Evolutionary conservation across 192 early-diverging fungal species (phyloP).

Genomic region (Coemansia sp.): DNA sequence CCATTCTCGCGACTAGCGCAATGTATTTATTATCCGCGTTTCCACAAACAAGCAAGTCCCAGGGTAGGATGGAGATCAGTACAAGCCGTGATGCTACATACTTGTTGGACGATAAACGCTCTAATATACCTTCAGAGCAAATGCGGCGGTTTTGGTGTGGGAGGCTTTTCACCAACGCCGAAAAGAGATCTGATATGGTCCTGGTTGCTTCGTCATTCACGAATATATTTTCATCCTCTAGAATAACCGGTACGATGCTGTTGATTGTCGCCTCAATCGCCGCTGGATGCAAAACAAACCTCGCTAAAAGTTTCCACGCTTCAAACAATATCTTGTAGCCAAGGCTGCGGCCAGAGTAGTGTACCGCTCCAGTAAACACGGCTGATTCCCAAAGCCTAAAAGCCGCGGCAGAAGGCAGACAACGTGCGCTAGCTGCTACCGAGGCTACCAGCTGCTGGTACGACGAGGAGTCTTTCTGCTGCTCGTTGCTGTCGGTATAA

Average conservation of each 20-base stretch:
- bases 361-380: conserved; percentile 11
- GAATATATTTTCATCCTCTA: background rate
- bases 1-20: background rate
- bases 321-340: conserved; percentile 21
- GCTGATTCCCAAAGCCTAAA: conserved; percentile 27
- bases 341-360: conserved; percentile 10
- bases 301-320: conserved; percentile 29
- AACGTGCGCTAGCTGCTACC: conserved; percentile 15
- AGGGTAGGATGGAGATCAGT: background rate
- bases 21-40: background rate
- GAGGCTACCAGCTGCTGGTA: conserved; percentile 27
- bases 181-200: background rate
- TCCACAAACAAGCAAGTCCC: background rate
- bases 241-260: background rate
- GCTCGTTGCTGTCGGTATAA: conserved; percentile 1
- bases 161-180: background rate
- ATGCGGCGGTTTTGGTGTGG: background rate
- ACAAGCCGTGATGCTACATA: background rate
- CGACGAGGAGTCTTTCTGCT: conserved; percentile 1
- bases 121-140: background rate
- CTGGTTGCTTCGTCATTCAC: background rate
- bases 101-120: background rate
- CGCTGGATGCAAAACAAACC: background rate
- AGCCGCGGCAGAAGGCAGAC: conserved; percentile 10
- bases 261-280: background rate